Base-by-base conservation (phyloP, 1,284 basidiomycete genomes). In the Singerocomus inundabilis region DNA sequence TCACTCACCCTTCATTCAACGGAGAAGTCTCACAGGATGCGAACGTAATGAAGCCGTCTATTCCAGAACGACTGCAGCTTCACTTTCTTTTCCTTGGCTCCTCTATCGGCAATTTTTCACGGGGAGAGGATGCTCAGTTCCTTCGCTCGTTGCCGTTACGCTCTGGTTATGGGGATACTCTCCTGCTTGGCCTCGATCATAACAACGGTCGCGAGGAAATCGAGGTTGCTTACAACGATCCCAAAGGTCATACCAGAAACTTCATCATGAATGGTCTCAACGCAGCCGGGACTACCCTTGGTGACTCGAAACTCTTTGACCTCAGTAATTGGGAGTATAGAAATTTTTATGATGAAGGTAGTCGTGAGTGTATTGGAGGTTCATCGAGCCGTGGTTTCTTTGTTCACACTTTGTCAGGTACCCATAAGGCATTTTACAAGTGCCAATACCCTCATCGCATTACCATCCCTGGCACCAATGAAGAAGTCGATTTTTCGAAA, bases 31-130 rank as follows among this genome's bases (percentile, higher is more conserved):
- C 40, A 9, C 24, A 34, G 18, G 56, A 51, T 10, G 48, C 56
- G 1, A 55, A 59, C 8, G 56, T 56, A 11, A 74, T 70, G 2
- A 67, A 72, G 6, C 69, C 70, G 1, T 73, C 75, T 15, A 74
- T 71, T 0, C 71, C 73, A 10, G 75, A 69, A 32, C 60, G 64
- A 24, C 56, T 64, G 2, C 88, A 88, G 9, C 68, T 92, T 30
- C 92, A 94, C 62, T 72, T 98, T 49, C 73, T 98, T 52, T 98
- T 97, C 76, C 77, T 98, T n/a, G 96, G 96, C 0, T 96, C 91
- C 0, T 93, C 93, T 1, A 72, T 98, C 12, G 96, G 96, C 12
- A 98, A 98, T 73, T 98, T 98, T 68, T 68, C 76, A n/a, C 82
- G 93, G 24, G 74, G 77, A 15, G 85, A 80, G 25, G 91, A 88